phyloP scores from a whole-genome alignment of 495 filamentous ascomycete genomes.

The Jackrogersella minutella region DNA sequence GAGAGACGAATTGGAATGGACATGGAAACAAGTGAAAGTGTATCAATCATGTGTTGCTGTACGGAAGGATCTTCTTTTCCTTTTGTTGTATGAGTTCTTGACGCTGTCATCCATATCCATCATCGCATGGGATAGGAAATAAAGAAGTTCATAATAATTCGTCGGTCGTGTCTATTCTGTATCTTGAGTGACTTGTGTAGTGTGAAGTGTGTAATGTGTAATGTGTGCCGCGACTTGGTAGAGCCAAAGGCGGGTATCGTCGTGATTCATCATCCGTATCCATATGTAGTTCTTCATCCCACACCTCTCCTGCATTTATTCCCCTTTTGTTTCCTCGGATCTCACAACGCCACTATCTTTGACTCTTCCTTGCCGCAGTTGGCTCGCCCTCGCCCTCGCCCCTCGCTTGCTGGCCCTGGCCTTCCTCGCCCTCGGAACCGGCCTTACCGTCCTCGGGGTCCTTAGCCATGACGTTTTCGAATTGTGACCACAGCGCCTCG shows the following conservation, averaged over 20 bases:
- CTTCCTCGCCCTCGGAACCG: slow-evolving; percentile 46
- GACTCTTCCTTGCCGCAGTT: slow-evolving; percentile 16
- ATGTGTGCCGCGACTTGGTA: slow-evolving; percentile 18
- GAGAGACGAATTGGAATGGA: slow-evolving; percentile 12
- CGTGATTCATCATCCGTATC: slow-evolving; percentile 23
- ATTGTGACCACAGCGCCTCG: slow-evolving; percentile 95
- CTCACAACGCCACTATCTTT: neutral
- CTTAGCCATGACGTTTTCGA: slow-evolving; percentile 94
- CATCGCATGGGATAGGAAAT: slow-evolving; percentile 48
- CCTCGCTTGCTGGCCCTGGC: slow-evolving; percentile 29
- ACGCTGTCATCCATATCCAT: slow-evolving; percentile 18
- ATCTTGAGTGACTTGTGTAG: slow-evolving; percentile 11
- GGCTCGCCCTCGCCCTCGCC: slow-evolving; percentile 37
- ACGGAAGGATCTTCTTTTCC: neutral
- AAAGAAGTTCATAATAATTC: slow-evolving; percentile 39
- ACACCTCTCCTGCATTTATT: too few species aligned
- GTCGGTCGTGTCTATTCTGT: neutral
- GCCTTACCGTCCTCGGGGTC: slow-evolving; percentile 63
- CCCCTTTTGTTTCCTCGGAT: too few species aligned
- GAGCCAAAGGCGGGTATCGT: slow-evolving; percentile 44
- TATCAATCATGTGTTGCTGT: slow-evolving; percentile 35
- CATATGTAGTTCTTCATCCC: too few species aligned
- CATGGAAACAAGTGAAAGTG: slow-evolving; percentile 33
- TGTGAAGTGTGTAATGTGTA: too few species aligned
- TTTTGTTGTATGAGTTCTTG: slow-evolving; percentile 41